Evolutionary conservation across 2,329 filamentous ascomycete species (phyloP), one percentile per base, ranked within the genome.

Genomic region (Xylariaceae sp.): DNA sequence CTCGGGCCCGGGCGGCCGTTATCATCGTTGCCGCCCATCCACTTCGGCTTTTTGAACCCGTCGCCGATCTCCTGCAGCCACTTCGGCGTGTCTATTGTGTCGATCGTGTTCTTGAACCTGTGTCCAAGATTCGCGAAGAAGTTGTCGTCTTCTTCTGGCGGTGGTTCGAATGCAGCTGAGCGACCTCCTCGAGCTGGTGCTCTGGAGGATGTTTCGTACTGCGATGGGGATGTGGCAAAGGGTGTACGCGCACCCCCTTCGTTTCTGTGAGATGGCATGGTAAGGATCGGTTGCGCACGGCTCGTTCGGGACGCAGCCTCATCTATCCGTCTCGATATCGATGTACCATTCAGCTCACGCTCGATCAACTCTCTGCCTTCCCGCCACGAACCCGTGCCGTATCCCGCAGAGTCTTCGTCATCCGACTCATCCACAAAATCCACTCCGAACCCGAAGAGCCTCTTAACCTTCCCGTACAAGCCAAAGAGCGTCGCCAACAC

Each of bases 281-380:
- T 73, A 11, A 78, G 65, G 6, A 76, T 66, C 2, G 75, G 76
- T 1, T 69, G 67, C 2, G 70, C 56, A 27, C 73, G 56, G 34
- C 59, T 55, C 34, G 61, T 56, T 34, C 67, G 59, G 39, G 66
- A 59, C 46, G 69, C 61, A 21, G 70, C 66, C 40, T 73, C 69
- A 27, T 73, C 68, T 16, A 74, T 68, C 40, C 75, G 70, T 48
- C 74, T 69, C 39, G 76, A 67, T 34, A 77, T 73, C 3, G 78
- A 77, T 27, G 75, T 77, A 12, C 85, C 85, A 48, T 83, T 81
- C 6, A 91, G 67, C 62, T 97, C 93, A 22, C 88, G 81, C 52
- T 95, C 88, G 51, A 98, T 95, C 22, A 98, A 77, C 40, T 91
- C 86, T 40, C 89, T 80, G 3, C 93, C 93, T 68, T 97, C 93